A percentile compares a stretch with the other conserved stretches of the same genome.
These are phyloP conservation scores for Puccinia polysora DNA, from an alignment of 1,284 basidiomycete species.

Conservation along the genomic window DNA sequence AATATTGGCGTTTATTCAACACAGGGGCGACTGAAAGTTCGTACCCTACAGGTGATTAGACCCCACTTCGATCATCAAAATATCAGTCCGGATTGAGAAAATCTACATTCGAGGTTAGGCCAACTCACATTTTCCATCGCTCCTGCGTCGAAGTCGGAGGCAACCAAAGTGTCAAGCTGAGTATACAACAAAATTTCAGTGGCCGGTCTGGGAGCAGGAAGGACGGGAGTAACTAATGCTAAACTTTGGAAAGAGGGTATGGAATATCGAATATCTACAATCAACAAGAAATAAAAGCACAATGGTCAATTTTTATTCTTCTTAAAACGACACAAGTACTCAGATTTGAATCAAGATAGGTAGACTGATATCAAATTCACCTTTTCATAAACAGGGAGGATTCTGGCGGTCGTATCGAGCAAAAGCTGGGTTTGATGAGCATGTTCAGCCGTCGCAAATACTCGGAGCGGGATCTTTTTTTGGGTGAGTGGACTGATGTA, in stretches of 20 bases:
- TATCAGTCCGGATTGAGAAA: neutral
- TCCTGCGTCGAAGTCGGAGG: slow-evolving; percentile 75
- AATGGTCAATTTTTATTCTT: neutral
- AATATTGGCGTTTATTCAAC: neutral
- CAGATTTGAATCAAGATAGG: too few relatives aligned
- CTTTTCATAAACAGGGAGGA: slow-evolving; percentile 87
- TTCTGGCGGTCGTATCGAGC: slow-evolving; percentile 79
- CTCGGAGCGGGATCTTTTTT: slow-evolving; percentile 72
- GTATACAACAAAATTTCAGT: neutral
- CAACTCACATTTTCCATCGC: slow-evolving; percentile 77
- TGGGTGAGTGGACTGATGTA: slow-evolving; percentile 78
- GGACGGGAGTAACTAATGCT: slow-evolving; percentile 46
- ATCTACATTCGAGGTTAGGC: neutral
- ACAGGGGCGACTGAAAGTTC: neutral
- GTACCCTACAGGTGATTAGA: slow-evolving; percentile 45
- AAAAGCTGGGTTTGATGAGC: slow-evolving; percentile 72
- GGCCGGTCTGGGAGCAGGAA: neutral
- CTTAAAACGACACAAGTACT: neutral
- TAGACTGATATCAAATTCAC: slow-evolving; percentile 46
- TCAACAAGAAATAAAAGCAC: neutral
- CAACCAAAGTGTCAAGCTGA: slow-evolving; percentile 68
- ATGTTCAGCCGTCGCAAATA: slow-evolving; percentile 83
- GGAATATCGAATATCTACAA: slow-evolving; percentile 52
- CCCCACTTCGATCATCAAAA: slow-evolving; percentile 26
- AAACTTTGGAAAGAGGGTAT: slow-evolving; percentile 73